phyloP scores from a whole-genome alignment of 805 yeast species.

The Saccharomyces eubayanus region DNA sequence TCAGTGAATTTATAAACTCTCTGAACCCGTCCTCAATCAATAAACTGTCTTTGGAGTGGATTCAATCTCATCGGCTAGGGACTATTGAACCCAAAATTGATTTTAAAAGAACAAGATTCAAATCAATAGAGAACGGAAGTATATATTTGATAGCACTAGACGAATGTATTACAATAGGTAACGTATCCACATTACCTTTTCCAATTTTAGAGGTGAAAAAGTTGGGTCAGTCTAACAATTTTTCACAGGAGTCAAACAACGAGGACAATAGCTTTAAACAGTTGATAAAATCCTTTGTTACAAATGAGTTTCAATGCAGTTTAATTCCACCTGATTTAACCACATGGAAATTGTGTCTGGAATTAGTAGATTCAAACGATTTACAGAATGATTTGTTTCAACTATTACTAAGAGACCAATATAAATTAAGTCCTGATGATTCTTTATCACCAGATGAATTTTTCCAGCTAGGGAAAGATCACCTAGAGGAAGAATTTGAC shows the following conservation, averaged over 20 bases:
- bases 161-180: conserved; percentile 16
- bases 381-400: conserved; percentile 12
- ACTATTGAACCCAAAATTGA: conserved; percentile 8
- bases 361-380: conserved; percentile 7
- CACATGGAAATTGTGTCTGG: conserved; percentile 18
- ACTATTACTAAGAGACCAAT: conserved; percentile 12
- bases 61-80: conserved; percentile 15
- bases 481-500: conserved; percentile 2
- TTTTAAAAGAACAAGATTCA: conserved; percentile 24
- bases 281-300: conserved; percentile 9
- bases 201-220: conserved; percentile 17
- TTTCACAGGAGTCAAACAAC: neutral
- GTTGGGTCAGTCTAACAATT: neutral
- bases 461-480: conserved; percentile 17
- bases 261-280: neutral
- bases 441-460: conserved; percentile 15
- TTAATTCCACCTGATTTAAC: conserved; percentile 14
- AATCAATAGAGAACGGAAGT: conserved; percentile 7
- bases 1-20: neutral
- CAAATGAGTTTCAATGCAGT: conserved; percentile 18
- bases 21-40: conserved; percentile 9
- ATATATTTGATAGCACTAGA: conserved; percentile 20
- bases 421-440: conserved; percentile 7
- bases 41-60: conserved; percentile 25
- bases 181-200: conserved; percentile 11